Percentiles rank a stretch among this genome's conserved stretches.
phyloP scores from a whole-genome alignment of 2,329 filamentous ascomycete genomes.

The Trichoderma asperellum region DNA sequence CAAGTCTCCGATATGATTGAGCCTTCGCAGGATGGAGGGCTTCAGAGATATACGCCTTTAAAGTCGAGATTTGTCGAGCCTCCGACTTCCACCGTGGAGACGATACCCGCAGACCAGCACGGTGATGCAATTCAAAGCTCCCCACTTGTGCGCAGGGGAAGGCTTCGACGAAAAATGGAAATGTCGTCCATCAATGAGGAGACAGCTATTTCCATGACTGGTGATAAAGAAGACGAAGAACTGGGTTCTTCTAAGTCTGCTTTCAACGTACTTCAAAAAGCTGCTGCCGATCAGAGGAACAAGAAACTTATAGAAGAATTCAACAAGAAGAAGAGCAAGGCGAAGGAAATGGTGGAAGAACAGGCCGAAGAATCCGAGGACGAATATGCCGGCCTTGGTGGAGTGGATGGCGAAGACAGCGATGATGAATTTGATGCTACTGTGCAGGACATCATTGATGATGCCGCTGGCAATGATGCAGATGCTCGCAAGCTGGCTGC shows the following conservation, averaged over 20 bases:
- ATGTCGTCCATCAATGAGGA: slow-evolving; percentile 31
- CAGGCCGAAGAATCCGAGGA: slow-evolving; percentile 98
- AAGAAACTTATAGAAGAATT: slow-evolving; percentile 60
- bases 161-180: slow-evolving; percentile 51
- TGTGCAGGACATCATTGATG: slow-evolving; percentile 87
- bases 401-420: slow-evolving; percentile 83
- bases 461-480: slow-evolving; percentile 73
- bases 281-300: slow-evolving; percentile 59
- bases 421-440: slow-evolving; percentile 72
- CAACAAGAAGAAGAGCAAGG: slow-evolving; percentile 84
- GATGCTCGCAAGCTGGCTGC: slow-evolving; percentile 83
- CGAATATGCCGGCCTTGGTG: slow-evolving; percentile 93
- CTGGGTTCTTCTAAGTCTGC: slow-evolving; percentile 44
- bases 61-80: slow-evolving; percentile 67
- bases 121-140: slow-evolving; percentile 53
- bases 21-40: slow-evolving; percentile 80
- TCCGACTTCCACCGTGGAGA: slow-evolving; percentile 72
- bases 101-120: slow-evolving; percentile 55
- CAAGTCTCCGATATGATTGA: slow-evolving; percentile 73
- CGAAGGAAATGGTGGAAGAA: slow-evolving; percentile 85
- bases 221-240: slow-evolving; percentile 35
- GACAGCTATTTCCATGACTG: slow-evolving; percentile 31
- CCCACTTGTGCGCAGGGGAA: slow-evolving; percentile 65
- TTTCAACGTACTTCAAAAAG: slow-evolving; percentile 73
- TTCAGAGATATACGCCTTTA: slow-evolving; percentile 73